phyloP scores from a whole-genome alignment of 495 filamentous ascomycete genomes.

The Xylaria intraflava region DNA sequence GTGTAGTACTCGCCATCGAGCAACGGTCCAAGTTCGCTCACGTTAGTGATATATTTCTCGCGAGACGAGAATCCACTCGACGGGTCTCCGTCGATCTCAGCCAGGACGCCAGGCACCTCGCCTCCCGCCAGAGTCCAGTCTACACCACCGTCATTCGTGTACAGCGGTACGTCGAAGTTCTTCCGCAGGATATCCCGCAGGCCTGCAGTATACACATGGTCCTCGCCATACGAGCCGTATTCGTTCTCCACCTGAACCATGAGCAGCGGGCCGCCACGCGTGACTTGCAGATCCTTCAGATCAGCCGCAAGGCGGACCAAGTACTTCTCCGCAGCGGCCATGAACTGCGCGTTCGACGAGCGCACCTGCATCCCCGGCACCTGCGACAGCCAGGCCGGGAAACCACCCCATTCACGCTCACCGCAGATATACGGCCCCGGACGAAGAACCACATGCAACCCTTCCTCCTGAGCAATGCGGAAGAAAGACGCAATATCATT shows the following conservation, averaged over 20 bases:
- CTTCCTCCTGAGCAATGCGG: slow-evolving; percentile 35
- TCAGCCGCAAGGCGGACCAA: slow-evolving; percentile 31
- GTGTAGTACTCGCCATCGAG: slow-evolving; percentile 42
- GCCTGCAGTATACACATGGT: slow-evolving; percentile 33
- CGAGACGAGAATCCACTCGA: slow-evolving; percentile 33
- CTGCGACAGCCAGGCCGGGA: slow-evolving; percentile 38
- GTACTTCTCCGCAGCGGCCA: slow-evolving; percentile 32
- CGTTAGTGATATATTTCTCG: slow-evolving; percentile 34
- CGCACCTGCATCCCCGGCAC: slow-evolving; percentile 36
- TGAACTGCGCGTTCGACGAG: slow-evolving; percentile 30
- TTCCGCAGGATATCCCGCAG: slow-evolving; percentile 31
- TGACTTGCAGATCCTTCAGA: slow-evolving; percentile 28
- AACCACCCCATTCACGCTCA: slow-evolving; percentile 45
- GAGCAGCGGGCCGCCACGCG: slow-evolving; percentile 38
- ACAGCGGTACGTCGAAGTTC: slow-evolving; percentile 36
- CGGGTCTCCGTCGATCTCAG: slow-evolving; percentile 41
- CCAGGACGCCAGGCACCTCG: slow-evolving; percentile 34
- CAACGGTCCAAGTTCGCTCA: slow-evolving; percentile 34
- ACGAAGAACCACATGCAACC: slow-evolving; percentile 36
- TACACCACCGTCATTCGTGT: slow-evolving; percentile 42
- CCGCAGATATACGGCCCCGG: slow-evolving; percentile 45
- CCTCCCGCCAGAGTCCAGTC: slow-evolving; percentile 37
- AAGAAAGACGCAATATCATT: slow-evolving; percentile 40
- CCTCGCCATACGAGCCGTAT: slow-evolving; percentile 40
- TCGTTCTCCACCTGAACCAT: slow-evolving; percentile 48